These are phyloP conservation scores for Ceratobasidium sp. DNA, from an alignment of 1,284 basidiomycete genomes.

Conservation along the genomic window DNA sequence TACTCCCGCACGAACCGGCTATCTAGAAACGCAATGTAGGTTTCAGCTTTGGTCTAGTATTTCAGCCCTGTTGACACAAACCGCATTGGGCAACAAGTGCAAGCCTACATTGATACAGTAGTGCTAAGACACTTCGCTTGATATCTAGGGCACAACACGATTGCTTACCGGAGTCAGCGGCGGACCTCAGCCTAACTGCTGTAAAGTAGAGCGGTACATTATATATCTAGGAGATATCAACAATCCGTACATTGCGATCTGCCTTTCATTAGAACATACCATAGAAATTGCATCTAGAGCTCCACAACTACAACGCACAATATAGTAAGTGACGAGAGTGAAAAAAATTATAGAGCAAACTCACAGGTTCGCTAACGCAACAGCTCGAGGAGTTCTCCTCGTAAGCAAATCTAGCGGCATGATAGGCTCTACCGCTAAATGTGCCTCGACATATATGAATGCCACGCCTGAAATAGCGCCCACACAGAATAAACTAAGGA, in stretches of 20 bases:
- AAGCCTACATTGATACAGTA: neutral
- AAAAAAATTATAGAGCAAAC: constrained; percentile 50
- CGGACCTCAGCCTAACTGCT: constrained; percentile 74
- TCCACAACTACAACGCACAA: too few species aligned
- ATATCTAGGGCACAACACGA: too few species aligned
- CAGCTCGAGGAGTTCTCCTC: constrained; percentile 80
- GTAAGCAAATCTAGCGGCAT: constrained; percentile 85
- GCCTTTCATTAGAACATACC: too few species aligned
- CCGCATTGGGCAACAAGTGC: constrained; percentile 52
- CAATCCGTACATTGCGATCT: too few species aligned
- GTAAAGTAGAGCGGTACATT: too few species aligned
- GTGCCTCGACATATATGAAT: constrained; percentile 81
- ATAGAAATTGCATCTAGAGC: too few species aligned
- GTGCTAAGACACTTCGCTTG: too few species aligned
- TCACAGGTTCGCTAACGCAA: constrained; percentile 81
- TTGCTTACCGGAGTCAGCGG: constrained; percentile 73
- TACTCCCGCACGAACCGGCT: constrained; percentile 82
- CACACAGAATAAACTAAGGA: constrained; percentile 72
- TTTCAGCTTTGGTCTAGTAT: neutral
- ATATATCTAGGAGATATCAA: constrained; percentile 59
- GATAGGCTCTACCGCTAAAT: constrained; percentile 81
- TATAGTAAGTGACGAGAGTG: too few species aligned
- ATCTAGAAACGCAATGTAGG: constrained; percentile 60
- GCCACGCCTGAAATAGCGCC: constrained; percentile 68
- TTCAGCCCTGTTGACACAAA: neutral